Base-by-base conservation (phyloP, 1,284 basidiomycete genomes). In the Cryptococcus deneoformans region DNA sequence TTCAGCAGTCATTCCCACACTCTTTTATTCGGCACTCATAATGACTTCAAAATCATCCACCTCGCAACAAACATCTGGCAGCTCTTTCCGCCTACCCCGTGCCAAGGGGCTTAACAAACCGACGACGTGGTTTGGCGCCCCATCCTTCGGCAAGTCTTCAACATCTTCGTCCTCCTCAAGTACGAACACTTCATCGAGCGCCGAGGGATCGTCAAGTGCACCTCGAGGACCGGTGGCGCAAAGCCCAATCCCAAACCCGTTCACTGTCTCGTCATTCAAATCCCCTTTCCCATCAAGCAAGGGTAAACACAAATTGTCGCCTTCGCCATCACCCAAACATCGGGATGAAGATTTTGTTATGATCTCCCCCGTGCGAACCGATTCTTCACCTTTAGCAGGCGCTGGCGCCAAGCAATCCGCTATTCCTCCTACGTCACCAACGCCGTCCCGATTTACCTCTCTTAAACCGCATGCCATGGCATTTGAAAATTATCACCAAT, bases 281-380 rank as follows among this genome's bases (percentile, higher is more conserved):
- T 65, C 64, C 1, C 64, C 65, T n/a, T 67, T 70, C 55, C 63
- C 63, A n/a, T 61, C 63, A 6, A 59, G 61, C 7, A 67, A 68
- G 51, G 67, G 69, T 24, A 76, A 76, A 64, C 72, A 75, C 62
- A 73, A 72, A 55, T 67, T 76, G 0, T 73, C 72, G 1, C 72
- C 72, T 1, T 70, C 70, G 3, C 73, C 74, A 2, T 75, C 71
- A 9, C 62, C 66, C 14, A 56, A 60, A 20, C 48, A 51, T 14
- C 34, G 67, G 38, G 76, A 75, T 52, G 75, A 77, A 42, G 76
- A 79, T 53, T 74, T 76, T 56, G 67, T 72, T 46, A 74, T 77
- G 68, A 70, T 75, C 8, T 75, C 76, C 0, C 73, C 75, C 2
- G 54, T 71, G 10, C 58, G 63, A n/a, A 54, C 34, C 59, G 50